Evolutionary conservation across 2,329 filamentous ascomycete genomes (phyloP), one percentile per base, ranked within the genome.

Genomic region (Bipolaris zeicola): DNA sequence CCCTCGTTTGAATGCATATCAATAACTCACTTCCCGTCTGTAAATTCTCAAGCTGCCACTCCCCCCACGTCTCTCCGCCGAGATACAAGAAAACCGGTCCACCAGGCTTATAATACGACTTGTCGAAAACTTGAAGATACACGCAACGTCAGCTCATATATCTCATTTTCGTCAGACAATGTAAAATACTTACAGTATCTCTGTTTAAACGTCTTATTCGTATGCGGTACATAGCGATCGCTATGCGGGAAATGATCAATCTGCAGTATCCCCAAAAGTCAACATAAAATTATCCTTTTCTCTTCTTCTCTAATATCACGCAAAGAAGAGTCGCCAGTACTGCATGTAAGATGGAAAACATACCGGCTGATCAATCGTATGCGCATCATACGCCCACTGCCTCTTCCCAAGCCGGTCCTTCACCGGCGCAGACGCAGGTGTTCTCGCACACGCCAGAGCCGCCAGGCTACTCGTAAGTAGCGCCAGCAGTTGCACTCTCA

Each of bases 31-130:
- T 78, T 20, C 78, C 78, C 41, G 80, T 77, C 53, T 78, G 62
- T 5, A 75, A 55, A 42, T 79, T 77, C 1, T 76, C 78, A 22
- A 79, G 73, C 6, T 68, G 65, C 26, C 56, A 70, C 37, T 77
- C 74, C 3, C 73, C 80, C 33, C 66, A 69, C 1, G 76, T 72
- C 62, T 83, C 82, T 36, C 82, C 82, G 6, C 73, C 75, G 63
- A 83, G 79, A 61, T 80, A 82, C 6, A 82, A 63, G 57, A 80
- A 79, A 0, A 83, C 76, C 1, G 81, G 83, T 0, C 82, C 82
- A 16, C 83, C 83, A 11, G 82, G 76, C 59, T 81, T 78, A 65
- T 85, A 85, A 67, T 84, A 83, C 0, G 78, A 78, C 5, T 77
- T 74, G 59, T 83, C 82, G 43, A 84, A 81, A 64, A 81, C 52